phyloP scores from a whole-genome alignment of 192 early-diverging fungal genomes.

The Coemansia aciculifera region DNA sequence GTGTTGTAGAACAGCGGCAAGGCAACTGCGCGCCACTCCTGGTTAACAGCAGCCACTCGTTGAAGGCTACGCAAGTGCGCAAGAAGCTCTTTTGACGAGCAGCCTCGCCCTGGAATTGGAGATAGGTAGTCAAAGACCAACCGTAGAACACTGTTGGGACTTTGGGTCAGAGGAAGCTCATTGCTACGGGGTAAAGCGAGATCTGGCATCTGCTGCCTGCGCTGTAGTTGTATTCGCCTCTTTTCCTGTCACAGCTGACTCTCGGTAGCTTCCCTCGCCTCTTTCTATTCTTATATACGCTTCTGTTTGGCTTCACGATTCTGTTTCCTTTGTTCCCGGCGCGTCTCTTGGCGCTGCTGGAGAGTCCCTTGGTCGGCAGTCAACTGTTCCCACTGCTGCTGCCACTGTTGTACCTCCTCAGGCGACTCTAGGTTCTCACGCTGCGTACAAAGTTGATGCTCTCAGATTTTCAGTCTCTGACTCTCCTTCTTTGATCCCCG shows the following conservation, averaged over 20 bases:
- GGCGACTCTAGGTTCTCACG: neutral
- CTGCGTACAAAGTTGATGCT: neutral
- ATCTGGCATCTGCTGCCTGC: neutral
- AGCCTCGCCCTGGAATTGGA: neutral
- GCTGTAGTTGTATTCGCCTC: neutral
- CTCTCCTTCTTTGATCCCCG: neutral
- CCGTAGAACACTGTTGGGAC: neutral
- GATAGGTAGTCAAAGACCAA: neutral
- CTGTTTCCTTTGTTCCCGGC: neutral
- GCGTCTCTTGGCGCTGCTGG: neutral
- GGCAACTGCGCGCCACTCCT: conserved; percentile 10
- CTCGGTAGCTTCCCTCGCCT: too few species aligned
- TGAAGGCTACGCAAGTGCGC: neutral
- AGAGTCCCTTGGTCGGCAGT: neutral
- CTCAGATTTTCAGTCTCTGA: neutral
- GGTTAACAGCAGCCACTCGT: neutral
- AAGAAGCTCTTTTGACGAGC: neutral
- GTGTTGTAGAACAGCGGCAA: conserved; percentile 11
- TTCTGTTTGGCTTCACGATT: neutral
- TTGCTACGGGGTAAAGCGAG: neutral
- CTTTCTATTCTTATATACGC: neutral
- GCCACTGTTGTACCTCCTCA: neutral
- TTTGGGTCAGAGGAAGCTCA: neutral
- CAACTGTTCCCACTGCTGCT: neutral
- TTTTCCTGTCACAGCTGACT: too few species aligned